These are phyloP conservation scores for Fraxinus sp. DNA, from an alignment of 305 asterid species.

Conservation along the genomic window DNA sequence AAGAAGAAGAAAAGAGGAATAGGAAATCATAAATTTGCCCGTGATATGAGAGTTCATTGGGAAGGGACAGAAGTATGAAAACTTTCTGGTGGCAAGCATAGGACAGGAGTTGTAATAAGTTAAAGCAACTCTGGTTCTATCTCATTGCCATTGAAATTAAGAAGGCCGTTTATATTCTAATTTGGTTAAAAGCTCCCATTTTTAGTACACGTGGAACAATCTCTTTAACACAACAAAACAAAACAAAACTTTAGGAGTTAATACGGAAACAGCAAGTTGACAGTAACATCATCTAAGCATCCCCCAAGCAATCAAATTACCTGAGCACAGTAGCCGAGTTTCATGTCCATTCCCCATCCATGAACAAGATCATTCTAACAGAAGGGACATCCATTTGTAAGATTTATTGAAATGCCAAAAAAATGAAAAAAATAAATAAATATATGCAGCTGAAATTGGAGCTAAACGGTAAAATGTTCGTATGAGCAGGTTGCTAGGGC, in stretches of 20 bases:
- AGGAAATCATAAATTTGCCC: background rate
- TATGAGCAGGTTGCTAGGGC: background rate
- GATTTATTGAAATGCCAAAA: conserved; percentile 20
- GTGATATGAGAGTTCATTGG: background rate
- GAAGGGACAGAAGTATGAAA: background rate
- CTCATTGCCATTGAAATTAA: background rate
- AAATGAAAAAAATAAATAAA: background rate
- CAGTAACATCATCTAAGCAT: conserved; percentile 15
- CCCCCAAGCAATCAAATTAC: conserved; percentile 32
- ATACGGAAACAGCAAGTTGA: background rate
- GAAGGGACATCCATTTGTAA: conserved; percentile 13
- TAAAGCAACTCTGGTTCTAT: background rate
- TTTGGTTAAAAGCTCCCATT: background rate
- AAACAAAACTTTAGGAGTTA: background rate
- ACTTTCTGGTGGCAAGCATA: background rate
- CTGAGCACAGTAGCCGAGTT: conserved; percentile 98
- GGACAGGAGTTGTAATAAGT: background rate
- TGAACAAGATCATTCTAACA: conserved; percentile 96
- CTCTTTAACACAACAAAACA: background rate
- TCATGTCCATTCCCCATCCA: conserved; percentile 99
- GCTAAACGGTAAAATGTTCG: background rate
- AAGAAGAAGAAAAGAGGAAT: conserved; percentile 1
- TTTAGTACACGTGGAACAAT: background rate
- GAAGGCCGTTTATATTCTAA: background rate
- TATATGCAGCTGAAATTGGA: conserved; percentile 7